Evolutionary conservation across 345 rosid species (phyloP).

Genomic region (Mallotus nudiflorus): DNA sequence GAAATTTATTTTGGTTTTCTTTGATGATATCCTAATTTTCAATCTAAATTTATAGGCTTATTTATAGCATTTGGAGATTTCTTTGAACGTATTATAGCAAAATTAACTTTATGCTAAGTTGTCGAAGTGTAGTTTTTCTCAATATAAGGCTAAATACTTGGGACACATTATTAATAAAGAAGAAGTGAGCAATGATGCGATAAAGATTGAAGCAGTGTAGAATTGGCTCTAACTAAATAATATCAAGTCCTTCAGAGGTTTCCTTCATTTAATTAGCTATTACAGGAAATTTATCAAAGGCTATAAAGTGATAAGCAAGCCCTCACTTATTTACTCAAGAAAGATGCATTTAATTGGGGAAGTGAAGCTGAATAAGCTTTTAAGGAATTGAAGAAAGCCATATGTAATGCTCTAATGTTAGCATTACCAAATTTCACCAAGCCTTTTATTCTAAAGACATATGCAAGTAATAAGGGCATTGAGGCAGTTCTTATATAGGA

Average conservation of each 20-base stretch:
- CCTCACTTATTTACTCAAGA: background rate
- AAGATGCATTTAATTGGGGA: too few relatives aligned
- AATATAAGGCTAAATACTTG: background rate
- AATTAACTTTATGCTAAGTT: too few relatives aligned
- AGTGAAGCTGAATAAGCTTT: background rate
- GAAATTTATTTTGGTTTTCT: too few relatives aligned
- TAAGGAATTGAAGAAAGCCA: background rate
- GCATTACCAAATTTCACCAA: background rate
- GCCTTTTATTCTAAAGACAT: background rate
- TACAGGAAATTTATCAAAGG: background rate
- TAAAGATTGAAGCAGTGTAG: too few relatives aligned
- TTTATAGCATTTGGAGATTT: too few relatives aligned
- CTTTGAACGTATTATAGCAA: too few relatives aligned
- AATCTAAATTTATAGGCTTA: too few relatives aligned
- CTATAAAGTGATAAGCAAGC: background rate
- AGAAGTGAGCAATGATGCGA: too few relatives aligned
- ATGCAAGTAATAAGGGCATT: background rate
- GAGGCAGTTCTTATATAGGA: background rate
- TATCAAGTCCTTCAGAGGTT: background rate
- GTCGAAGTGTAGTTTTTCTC: background rate
- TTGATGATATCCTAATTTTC: too few relatives aligned
- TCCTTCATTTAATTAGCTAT: background rate
- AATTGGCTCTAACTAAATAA: background rate
- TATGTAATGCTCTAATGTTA: background rate
- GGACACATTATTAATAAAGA: background rate